phyloP scores from a whole-genome alignment of 768 basidiomycete species.

The Russula ochroleuca region DNA sequence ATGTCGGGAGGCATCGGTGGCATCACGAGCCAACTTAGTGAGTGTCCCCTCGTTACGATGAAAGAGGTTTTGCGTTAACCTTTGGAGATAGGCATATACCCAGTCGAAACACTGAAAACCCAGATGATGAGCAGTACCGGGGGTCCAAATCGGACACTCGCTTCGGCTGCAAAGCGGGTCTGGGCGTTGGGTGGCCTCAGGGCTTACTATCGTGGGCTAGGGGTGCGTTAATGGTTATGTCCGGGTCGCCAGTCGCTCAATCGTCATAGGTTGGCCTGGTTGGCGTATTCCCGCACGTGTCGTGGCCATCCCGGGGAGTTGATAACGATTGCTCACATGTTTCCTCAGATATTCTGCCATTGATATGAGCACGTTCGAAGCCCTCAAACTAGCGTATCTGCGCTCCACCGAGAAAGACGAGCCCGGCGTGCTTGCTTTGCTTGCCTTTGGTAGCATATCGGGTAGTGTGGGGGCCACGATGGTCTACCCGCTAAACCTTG shows the following conservation, averaged over 20 bases:
- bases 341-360: constrained; percentile 76
- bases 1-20: constrained; percentile 94
- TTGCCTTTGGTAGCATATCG: constrained; percentile 89
- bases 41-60: constrained; percentile 33
- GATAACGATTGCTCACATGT: constrained; percentile 20
- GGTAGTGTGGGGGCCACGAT: constrained; percentile 91
- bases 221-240: constrained; percentile 50
- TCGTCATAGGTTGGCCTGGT: constrained; percentile 76
- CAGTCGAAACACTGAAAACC: constrained; percentile 96
- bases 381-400: constrained; percentile 85
- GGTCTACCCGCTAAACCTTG: constrained; percentile 88
- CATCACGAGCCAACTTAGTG: constrained; percentile 86
- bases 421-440: constrained; percentile 79
- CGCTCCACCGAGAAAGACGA: constrained; percentile 85
- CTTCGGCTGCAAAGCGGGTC: constrained; percentile 62
- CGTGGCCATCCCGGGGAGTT: constrained; percentile 3
- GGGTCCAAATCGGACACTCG: constrained; percentile 51
- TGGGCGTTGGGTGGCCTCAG: constrained; percentile 76
- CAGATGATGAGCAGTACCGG: constrained; percentile 94
- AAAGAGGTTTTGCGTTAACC: constrained; percentile 28
- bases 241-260: constrained; percentile 25
- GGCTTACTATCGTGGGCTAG: constrained; percentile 87
- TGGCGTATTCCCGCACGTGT: constrained; percentile 88
- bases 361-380: constrained; percentile 97
- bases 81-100: constrained; percentile 74